Conservation (phyloP, 179 eudicot species). For the Nepenthes alata region DNA sequence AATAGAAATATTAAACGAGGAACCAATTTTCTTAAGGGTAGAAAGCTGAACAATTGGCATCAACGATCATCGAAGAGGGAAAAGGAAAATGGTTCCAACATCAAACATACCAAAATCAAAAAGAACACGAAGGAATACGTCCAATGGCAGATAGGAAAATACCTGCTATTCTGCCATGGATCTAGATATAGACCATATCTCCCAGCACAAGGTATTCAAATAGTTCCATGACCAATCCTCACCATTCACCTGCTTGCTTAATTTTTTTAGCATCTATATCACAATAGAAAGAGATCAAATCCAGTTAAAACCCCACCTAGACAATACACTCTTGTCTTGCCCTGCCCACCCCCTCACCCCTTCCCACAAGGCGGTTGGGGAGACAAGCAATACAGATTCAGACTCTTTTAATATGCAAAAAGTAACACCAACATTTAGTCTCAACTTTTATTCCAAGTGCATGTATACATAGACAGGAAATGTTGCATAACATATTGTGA, state of each 20-base stretch:
- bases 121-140: neutral
- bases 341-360: too few relatives aligned
- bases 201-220: conserved; percentile 97
- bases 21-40: neutral
- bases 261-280: conserved; percentile 76
- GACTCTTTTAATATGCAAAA: too few relatives aligned
- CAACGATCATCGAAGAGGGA: too few relatives aligned
- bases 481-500: too few relatives aligned
- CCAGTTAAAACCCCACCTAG: too few relatives aligned
- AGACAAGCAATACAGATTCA: too few relatives aligned
- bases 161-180: conserved; percentile 99
- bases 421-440: too few relatives aligned
- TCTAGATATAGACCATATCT: conserved; percentile 97
- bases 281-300: neutral
- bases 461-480: too few relatives aligned
- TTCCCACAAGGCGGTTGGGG: too few relatives aligned
- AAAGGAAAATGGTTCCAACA: too few relatives aligned
- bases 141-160: neutral
- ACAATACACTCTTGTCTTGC: too few relatives aligned
- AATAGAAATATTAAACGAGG: neutral
- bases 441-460: too few relatives aligned
- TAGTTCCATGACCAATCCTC: conserved; percentile 99
- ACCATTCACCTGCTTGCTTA: conserved; percentile 77
- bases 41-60: neutral
- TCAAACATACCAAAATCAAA: neutral